A percentile compares a stretch with the other conserved stretches of the same genome.
phyloP scores from a whole-genome alignment of 352 stramenopile genomes.

The Pythium diclinum region DNA sequence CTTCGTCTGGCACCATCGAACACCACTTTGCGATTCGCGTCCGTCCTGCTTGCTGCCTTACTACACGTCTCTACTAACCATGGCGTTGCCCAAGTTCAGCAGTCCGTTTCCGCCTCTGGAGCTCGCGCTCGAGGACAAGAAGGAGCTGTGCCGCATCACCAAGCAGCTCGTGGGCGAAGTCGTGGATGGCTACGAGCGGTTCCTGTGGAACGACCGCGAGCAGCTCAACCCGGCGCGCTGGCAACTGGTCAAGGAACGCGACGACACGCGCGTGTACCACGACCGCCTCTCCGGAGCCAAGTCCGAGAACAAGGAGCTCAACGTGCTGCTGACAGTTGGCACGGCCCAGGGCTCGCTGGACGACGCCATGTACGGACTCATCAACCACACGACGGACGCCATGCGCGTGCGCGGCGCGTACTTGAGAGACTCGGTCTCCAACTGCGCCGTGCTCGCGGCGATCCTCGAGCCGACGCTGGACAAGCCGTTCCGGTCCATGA shows the following conservation, averaged over 20 bases:
- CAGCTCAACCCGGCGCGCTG: conserved; percentile 42
- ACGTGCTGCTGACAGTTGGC: conserved; percentile 29
- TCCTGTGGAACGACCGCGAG: conserved; percentile 38
- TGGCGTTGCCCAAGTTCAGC: conserved; percentile 33
- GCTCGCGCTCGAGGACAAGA: conserved; percentile 50
- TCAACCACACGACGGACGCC: conserved; percentile 38
- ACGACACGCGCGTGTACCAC: conserved; percentile 45
- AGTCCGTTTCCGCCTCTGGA: conserved; percentile 52
- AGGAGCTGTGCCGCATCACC: conserved; percentile 45
- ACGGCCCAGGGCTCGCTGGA: conserved; percentile 47
- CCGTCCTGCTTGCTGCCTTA: background rate
- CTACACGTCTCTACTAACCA: background rate
- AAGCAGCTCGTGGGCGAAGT: conserved; percentile 53
- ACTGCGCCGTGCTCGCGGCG: conserved; percentile 53
- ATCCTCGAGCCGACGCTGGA: conserved; percentile 37
- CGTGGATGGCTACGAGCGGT: conserved; percentile 47
- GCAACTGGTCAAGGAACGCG: conserved; percentile 47
- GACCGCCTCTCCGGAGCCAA: conserved; percentile 31
- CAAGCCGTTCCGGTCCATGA: conserved; percentile 57
- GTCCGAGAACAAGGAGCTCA: conserved; percentile 15
- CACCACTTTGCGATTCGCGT: conserved; percentile 5
- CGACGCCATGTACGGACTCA: conserved; percentile 56
- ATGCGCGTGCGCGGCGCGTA: conserved; percentile 62
- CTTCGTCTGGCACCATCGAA: background rate
- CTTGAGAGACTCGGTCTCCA: conserved; percentile 42